Evolutionary conservation across 164 flowering plant genomes (phyloP), one percentile per base, ranked within the genome.

Genomic region (Nelumbo lutea): DNA sequence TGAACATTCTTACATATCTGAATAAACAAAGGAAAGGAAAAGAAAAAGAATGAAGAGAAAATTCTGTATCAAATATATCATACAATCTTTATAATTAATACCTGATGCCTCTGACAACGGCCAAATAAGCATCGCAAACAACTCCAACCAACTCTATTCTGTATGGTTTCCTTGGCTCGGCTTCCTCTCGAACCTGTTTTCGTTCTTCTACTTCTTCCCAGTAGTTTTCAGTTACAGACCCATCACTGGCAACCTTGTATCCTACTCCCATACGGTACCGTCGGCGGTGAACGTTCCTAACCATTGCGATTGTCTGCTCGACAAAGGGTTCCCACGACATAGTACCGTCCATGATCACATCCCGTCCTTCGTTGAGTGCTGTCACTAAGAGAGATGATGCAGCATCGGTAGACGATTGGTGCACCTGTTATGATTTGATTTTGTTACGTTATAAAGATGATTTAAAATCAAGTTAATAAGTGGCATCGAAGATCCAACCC

Each of bases 41-140:
- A 42, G 27, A 27, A 27, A 27, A 27, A 27, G 27, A 27, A 27
- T 0, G 27, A 27, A 27, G 27, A 27, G 27, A 27, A 27, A 27
- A 27, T 27, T 27, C 27, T 27, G 27, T 27, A 27, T 27, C 27
- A 27, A 27, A 27, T 27, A 5, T 46, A 65, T 3, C 6, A 15
- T 6, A 50, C 59, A 4, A 10, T n/a, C 46, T 27, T 39, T 7
- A 40, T 27, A 64, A 6, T 47, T 44, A 42, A 2, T 55, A 88
- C 98, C 98, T 92, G 47, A 95, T 88, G 56, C 97, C 99, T 80
- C 99, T 82, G 51, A 85, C 88, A 42, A 92, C 96, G 42, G 99
- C 99, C 9, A 92, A 73, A 75, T 88, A 84, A 42, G 97, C 80
- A 78, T 95, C 99, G 70, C 98, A 92, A 48, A 90, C 83, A 46